These are phyloP conservation scores for Euphorbia peplus DNA, from an alignment of 345 rosid species.

Conservation along the genomic window DNA sequence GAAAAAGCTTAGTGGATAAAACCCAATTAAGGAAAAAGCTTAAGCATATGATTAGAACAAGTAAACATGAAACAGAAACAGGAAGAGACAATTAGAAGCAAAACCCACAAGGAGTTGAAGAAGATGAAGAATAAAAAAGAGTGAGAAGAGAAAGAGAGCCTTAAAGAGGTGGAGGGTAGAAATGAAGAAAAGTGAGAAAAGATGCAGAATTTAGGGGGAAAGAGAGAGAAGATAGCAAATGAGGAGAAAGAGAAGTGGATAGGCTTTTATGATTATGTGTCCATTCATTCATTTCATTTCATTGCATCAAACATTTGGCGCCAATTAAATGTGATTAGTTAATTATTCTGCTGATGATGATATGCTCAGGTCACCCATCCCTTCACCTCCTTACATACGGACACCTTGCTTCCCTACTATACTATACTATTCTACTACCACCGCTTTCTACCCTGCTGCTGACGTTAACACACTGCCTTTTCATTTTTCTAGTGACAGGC, in stretches of 20 bases:
- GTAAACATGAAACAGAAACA: neutral
- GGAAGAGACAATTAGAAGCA: neutral
- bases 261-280: constrained; percentile 19
- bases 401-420: too few relatives aligned
- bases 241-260: constrained; percentile 27
- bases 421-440: too few relatives aligned
- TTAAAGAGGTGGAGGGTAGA: neutral
- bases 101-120: neutral
- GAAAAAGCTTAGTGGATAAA: neutral
- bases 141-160: neutral
- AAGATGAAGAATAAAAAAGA: neutral
- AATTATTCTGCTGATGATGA: too few relatives aligned
- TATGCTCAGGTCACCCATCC: too few relatives aligned
- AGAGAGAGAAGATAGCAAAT: constrained; percentile 12
- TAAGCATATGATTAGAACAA: neutral
- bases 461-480: too few relatives aligned
- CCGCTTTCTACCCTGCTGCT: too few relatives aligned
- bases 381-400: too few relatives aligned
- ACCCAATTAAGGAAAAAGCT: neutral
- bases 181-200: neutral
- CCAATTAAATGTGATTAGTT: constrained; percentile 39
- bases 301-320: constrained; percentile 25
- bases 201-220: constrained; percentile 6
- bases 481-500: too few relatives aligned
- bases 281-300: constrained; percentile 10